Base-by-base conservation (phyloP, 768 basidiomycete species). In the Boletus rubescentipes region DNA sequence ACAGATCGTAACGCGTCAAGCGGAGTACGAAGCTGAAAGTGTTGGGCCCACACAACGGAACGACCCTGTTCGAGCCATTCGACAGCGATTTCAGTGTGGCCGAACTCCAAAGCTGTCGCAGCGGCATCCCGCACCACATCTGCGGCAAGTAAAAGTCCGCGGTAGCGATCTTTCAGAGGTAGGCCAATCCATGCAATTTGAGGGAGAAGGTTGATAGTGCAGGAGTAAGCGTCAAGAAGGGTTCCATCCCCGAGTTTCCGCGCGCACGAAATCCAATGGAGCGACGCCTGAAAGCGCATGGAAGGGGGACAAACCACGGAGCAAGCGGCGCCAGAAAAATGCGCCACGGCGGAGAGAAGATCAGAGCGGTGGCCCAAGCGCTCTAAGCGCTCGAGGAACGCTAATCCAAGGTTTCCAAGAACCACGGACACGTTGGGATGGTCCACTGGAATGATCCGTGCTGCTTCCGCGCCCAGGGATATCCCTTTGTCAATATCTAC, bases 71-170 rank as follows among this genome's bases (percentile, higher is more conserved):
- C 49, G 1, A 56, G 38, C 43, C 49, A 56, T 18, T 49, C 47
- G 9, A 47, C 35, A 11, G 48, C 45, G 2, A 15, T 5, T n/a
- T 51, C 29, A 8, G 16, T 16, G 20, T 23, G 15, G 4, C 32
- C 26, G 1, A 30, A n/a, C 9, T 21, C 36, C 5, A 29, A 3
- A 4, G 46, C 36, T 3, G 9, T 9, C 3, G 45, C 4, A 0
- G 62, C 60, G 1, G 64, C 64, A 7, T 61, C 60, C 9, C 56
- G 53, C 5, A 42, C 60, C 14, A 64, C 14, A 49, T 26, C 53
- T 37, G 38, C 59, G 36, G 43, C 38, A 53, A 18, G 14, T 10
- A 23, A 31, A 35, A 65, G 53, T 10, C 32, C 34, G 26, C 40
- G 59, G 10, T 61, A 51, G 7, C 64, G 64, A 42, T 58, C 48